Base-by-base conservation (phyloP, 2,329 filamentous ascomycete genomes). In the Diplocarpon mali region DNA sequence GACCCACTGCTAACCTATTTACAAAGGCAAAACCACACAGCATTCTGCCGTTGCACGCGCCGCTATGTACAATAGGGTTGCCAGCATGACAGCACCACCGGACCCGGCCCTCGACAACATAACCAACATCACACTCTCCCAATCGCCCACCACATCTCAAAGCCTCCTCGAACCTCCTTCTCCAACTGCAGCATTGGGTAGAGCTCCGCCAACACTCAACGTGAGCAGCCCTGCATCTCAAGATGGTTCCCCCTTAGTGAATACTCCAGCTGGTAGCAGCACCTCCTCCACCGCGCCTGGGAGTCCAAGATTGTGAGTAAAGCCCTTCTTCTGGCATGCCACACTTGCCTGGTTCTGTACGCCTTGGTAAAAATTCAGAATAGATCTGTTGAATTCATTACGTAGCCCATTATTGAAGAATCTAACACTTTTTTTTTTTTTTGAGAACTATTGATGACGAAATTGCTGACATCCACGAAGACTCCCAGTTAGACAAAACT, bases 401-500 rank as follows among this genome's bases (percentile, higher is more conserved):
- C 4, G 10, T 32, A 37, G 15, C 38, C 12, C 29, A 36, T 31
- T 35, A 7, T 32, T 27, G 27, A 32, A 14, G 34, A 38, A 11
- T 43, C 41, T 24, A n/a, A 32, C n/a, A 20, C 35, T 13, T 16
- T 2, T 14, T 43, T 43, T 32, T 24, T 24, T 16, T 12, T 17
- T 13, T 8, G n/a, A 13, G 13, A 24, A n/a, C 28, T 16, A 38
- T 32, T 31, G 28, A 15, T 20, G 15, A 42, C 38, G n/a, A 11
- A 41, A 31, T 35, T 38, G 20, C 41, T 53, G 45, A 53, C 17
- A 28, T 27, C 13, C 24, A 43, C 29, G 40, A 31, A 86, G 83
- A 56, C 76, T 75, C 40, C 79, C 83, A 1, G 64, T 80, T 49
- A 70, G 83, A 59, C 81, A 84, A 59, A 85, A 82, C 57, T 92